Percentiles rank a stretch among this genome's conserved stretches.
phyloP scores from a whole-genome alignment of 2,329 filamentous ascomycete species.

The Fusarium temperatum region DNA sequence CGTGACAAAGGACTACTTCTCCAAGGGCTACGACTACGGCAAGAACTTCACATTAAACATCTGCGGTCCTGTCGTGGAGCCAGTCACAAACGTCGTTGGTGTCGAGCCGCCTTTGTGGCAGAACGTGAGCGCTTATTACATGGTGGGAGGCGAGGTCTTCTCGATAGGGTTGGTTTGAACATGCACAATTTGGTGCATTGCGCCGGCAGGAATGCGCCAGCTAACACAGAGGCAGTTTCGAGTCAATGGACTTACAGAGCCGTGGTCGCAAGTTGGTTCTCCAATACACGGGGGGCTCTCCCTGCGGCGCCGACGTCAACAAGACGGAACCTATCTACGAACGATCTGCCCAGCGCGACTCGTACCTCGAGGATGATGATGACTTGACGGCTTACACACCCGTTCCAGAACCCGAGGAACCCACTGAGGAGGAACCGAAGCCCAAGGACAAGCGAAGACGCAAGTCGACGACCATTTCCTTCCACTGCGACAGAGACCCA shows the following conservation, averaged over 20 bases:
- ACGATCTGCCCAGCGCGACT: constrained; percentile 41
- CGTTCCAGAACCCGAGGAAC: constrained; percentile 17
- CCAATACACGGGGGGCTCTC: constrained; percentile 80
- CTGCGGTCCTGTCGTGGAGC: constrained; percentile 77
- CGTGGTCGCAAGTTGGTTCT: constrained; percentile 79
- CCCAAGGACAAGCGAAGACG: constrained; percentile 51
- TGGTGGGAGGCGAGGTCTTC: constrained; percentile 70
- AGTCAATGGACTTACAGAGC: constrained; percentile 62
- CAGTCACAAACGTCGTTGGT: constrained; percentile 70
- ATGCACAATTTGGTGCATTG: background rate
- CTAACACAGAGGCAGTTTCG: constrained; percentile 45
- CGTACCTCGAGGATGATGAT: constrained; percentile 42
- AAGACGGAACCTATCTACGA: constrained; percentile 43
- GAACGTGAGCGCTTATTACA: constrained; percentile 84
- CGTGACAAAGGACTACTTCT: constrained; percentile 64
- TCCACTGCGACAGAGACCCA: constrained; percentile 89
- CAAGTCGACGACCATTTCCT: constrained; percentile 89
- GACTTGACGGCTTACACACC: constrained; percentile 19
- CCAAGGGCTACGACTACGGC: constrained; percentile 78
- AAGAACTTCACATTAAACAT: constrained; percentile 88
- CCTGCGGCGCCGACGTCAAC: constrained; percentile 65
- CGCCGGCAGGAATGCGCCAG: background rate
- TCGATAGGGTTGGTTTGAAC: constrained; percentile 72
- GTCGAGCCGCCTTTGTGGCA: constrained; percentile 68
- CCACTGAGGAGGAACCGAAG: constrained; percentile 33